Percentiles rank a stretch among this genome's conserved stretches.
Evolutionary conservation across 768 basidiomycete species (phyloP).

Genomic region (Termitomyces sp.): DNA sequence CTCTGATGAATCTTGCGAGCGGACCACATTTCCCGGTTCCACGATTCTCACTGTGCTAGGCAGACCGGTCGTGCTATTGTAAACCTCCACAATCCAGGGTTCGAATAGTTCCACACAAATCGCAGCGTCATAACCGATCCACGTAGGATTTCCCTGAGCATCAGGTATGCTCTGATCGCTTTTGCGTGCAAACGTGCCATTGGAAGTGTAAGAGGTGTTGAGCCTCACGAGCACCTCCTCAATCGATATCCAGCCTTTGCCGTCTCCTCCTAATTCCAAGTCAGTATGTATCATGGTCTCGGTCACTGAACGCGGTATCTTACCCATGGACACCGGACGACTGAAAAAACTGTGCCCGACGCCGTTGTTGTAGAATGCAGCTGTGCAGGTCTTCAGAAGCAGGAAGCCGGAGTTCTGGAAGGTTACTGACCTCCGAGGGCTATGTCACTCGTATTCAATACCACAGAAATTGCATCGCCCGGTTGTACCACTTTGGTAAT

Average conservation of each 20-base stretch:
- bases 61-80: slow-evolving; percentile 31
- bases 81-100: slow-evolving; percentile 39
- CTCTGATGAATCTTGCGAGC: slow-evolving; percentile 17
- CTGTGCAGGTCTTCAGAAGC: slow-evolving; percentile 17
- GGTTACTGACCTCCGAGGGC: slow-evolving; percentile 24
- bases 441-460: slow-evolving; percentile 22
- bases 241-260: slow-evolving; percentile 32
- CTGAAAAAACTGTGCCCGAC: slow-evolving; percentile 24
- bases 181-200: slow-evolving; percentile 27
- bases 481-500: slow-evolving; percentile 17
- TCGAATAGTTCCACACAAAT: slow-evolving; percentile 40
- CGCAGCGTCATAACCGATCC: slow-evolving; percentile 38
- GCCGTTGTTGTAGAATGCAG: slow-evolving; percentile 34
- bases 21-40: slow-evolving; percentile 27
- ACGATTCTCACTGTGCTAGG: slow-evolving; percentile 32
- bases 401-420: not conserved
- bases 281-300: not conserved
- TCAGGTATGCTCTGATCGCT: slow-evolving; percentile 22
- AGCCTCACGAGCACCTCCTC: slow-evolving; percentile 36
- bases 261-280: slow-evolving; percentile 23
- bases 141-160: slow-evolving; percentile 26
- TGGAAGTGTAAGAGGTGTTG: slow-evolving; percentile 32
- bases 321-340: slow-evolving; percentile 27
- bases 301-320: not conserved
- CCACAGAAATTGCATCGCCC: slow-evolving; percentile 25